These are phyloP conservation scores for Crucibulum laeve DNA, from an alignment of 768 basidiomycete genomes.

Conservation along the genomic window DNA sequence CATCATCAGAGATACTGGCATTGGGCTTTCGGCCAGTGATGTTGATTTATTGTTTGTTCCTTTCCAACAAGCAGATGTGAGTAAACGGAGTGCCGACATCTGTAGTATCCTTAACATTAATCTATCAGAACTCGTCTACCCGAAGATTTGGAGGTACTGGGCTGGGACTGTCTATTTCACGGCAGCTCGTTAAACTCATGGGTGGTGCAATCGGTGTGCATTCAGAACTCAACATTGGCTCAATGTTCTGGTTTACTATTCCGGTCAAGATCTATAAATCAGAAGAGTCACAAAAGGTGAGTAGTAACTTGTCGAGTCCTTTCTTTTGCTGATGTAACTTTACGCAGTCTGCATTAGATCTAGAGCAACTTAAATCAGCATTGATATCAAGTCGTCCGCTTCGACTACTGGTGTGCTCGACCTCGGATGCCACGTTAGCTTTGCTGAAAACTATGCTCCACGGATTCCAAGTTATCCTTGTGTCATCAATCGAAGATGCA, in stretches of 20 bases:
- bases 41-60: slow-evolving; percentile 67
- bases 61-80: slow-evolving; percentile 70
- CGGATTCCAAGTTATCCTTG: slow-evolving; percentile 44
- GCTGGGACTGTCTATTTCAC: slow-evolving; percentile 68
- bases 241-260: slow-evolving; percentile 72
- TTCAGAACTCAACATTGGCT: slow-evolving; percentile 60
- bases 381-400: slow-evolving; percentile 44
- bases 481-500: slow-evolving; percentile 41
- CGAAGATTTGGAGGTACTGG: slow-evolving; percentile 78
- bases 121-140: slow-evolving; percentile 59
- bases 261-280: slow-evolving; percentile 56
- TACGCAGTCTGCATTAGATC: slow-evolving; percentile 38
- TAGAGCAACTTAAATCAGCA: slow-evolving; percentile 40
- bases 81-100: slow-evolving; percentile 3
- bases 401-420: slow-evolving; percentile 52
- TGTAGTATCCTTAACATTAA: neutral
- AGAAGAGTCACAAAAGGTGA: slow-evolving; percentile 54
- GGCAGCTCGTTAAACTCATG: slow-evolving; percentile 73
- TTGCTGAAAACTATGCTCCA: slow-evolving; percentile 54
- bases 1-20: slow-evolving; percentile 59
- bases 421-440: slow-evolving; percentile 51
- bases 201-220: slow-evolving; percentile 69
- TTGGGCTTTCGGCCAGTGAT: slow-evolving; percentile 63
- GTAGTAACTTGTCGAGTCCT: slow-evolving; percentile 2
- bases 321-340: slow-evolving; percentile 5